phyloP scores from a whole-genome alignment of 805 yeast species.

The Teunomyces stri region DNA sequence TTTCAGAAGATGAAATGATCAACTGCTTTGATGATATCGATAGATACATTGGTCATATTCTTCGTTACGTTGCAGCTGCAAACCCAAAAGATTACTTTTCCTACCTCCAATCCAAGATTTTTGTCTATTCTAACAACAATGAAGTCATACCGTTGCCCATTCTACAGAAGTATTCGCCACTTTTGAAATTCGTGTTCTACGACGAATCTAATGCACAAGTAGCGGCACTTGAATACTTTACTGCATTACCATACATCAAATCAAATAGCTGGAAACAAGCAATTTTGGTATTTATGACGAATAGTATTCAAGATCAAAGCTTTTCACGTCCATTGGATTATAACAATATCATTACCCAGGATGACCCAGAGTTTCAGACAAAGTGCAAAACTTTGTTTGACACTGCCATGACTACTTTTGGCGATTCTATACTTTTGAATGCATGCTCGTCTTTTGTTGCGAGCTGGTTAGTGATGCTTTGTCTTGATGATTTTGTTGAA shows the following conservation, averaged over 20 bases:
- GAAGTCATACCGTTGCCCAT: conserved; percentile 26
- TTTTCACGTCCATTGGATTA: conserved; percentile 38
- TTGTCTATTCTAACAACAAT: conserved; percentile 20
- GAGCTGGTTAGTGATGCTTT: conserved; percentile 33
- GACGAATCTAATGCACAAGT: conserved; percentile 20
- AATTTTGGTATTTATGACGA: conserved; percentile 29
- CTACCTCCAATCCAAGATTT: conserved; percentile 24
- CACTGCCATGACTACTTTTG: conserved; percentile 27
- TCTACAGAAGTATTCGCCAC: conserved; percentile 32
- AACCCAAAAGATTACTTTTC: conserved; percentile 32
- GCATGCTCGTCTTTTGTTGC: conserved; percentile 20
- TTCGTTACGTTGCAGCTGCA: conserved; percentile 36
- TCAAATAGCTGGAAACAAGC: conserved; percentile 38
- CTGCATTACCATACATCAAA: conserved; percentile 25
- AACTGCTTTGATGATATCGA: conserved; percentile 29
- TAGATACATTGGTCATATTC: conserved; percentile 25
- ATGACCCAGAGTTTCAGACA: conserved; percentile 21
- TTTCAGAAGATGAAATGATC: conserved; percentile 4
- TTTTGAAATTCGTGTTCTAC: conserved; percentile 32
- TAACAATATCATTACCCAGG: conserved; percentile 17
- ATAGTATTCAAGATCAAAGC: conserved; percentile 33
- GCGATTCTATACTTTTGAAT: conserved; percentile 18
- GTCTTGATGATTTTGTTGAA: conserved; percentile 35
- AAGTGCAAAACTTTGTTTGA: conserved; percentile 32
- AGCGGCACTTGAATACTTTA: conserved; percentile 20